Conservation (phyloP, 176 grass and related monocot genomes). For the Carex pumila region DNA sequence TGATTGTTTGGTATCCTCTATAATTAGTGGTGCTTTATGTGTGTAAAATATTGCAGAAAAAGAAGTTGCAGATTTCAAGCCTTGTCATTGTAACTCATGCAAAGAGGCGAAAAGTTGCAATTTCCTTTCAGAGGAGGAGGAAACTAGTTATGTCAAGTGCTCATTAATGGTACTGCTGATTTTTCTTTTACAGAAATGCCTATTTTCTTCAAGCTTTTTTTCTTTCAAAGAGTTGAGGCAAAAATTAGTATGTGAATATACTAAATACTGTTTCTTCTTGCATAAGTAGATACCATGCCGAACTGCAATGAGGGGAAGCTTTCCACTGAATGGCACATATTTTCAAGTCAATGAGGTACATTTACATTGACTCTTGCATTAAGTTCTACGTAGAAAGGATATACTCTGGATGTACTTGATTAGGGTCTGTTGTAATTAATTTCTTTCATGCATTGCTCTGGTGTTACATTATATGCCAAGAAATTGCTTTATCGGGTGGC, state of each 20-base stretch:
- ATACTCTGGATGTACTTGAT: constrained; percentile 6
- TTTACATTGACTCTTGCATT: neutral
- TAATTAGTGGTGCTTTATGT: neutral
- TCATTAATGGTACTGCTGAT: constrained; percentile 62
- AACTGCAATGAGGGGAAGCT: constrained; percentile 94
- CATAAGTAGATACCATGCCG: constrained; percentile 77
- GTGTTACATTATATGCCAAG: neutral
- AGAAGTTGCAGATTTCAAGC: neutral
- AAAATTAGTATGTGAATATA: neutral
- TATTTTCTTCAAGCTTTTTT: neutral
- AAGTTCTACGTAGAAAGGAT: neutral
- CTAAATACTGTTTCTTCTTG: neutral
- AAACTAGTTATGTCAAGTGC: constrained; percentile 60
- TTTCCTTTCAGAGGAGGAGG: constrained; percentile 40
- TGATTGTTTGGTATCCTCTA: neutral
- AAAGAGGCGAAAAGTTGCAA: constrained; percentile 34
- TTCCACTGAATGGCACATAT: constrained; percentile 97
- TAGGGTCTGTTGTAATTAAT: neutral
- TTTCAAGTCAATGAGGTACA: constrained; percentile 98
- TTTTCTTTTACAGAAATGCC: neutral
- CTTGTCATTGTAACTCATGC: constrained; percentile 30
- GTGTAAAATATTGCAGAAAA: constrained; percentile 12
- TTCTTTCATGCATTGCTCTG: neutral
- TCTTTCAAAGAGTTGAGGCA: neutral
- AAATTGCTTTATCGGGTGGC: neutral